These are phyloP conservation scores for Camelina neglecta DNA, from an alignment of 345 rosid genomes.

Conservation along the genomic window DNA sequence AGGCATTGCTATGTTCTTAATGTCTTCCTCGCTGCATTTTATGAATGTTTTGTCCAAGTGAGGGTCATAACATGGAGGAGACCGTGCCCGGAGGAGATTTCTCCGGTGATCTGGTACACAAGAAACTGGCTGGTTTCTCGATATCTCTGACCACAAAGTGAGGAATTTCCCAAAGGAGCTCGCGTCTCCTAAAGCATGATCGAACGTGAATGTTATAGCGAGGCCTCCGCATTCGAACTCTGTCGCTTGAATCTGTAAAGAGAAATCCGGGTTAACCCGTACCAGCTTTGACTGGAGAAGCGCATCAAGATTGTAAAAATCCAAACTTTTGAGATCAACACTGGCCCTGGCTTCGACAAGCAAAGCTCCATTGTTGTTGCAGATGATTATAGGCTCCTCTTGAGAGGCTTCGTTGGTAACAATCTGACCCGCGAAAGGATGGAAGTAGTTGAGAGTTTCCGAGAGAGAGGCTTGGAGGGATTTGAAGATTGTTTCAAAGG, in stretches of 20 bases:
- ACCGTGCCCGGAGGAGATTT: conserved; percentile 63
- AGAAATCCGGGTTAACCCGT: conserved; percentile 48
- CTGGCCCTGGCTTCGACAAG: conserved; percentile 62
- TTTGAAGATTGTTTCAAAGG: conserved; percentile 44
- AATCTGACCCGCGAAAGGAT: conserved; percentile 81
- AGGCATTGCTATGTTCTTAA: conserved; percentile 55
- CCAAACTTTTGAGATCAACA: conserved; percentile 52
- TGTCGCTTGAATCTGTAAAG: conserved; percentile 69
- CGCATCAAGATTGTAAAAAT: conserved; percentile 60
- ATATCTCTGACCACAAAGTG: conserved; percentile 68
- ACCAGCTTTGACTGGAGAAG: conserved; percentile 64
- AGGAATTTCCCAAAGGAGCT: conserved; percentile 70
- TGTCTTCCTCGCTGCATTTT: conserved; percentile 73
- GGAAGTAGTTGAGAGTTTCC: conserved; percentile 54
- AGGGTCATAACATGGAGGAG: conserved; percentile 62
- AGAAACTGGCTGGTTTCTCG: conserved; percentile 60
- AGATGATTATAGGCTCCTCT: conserved; percentile 69
- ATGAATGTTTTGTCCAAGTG: conserved; percentile 57
- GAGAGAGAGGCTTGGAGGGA: conserved; percentile 63
- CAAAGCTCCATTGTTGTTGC: conserved; percentile 68
- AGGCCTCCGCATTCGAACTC: conserved; percentile 66
- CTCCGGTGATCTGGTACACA: conserved; percentile 72
- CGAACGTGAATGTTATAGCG: conserved; percentile 74
- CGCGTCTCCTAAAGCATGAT: conserved; percentile 89
- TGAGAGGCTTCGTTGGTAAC: conserved; percentile 49